These are phyloP conservation scores for Strobilomyces dryophilus DNA, from an alignment of 768 basidiomycete species.

Conservation along the genomic window DNA sequence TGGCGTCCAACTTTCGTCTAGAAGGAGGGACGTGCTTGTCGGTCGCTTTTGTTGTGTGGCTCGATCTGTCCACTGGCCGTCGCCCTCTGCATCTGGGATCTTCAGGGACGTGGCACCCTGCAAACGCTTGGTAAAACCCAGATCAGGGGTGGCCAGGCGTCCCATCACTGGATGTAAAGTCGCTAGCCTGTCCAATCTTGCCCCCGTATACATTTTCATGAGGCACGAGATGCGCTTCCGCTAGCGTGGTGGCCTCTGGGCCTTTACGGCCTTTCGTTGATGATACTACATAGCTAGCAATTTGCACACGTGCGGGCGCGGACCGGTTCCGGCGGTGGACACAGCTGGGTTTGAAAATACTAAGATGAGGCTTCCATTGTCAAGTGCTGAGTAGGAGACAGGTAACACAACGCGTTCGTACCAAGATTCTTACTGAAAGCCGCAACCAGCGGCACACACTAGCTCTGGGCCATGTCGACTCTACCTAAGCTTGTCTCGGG, in stretches of 20 bases:
- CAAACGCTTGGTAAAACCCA: constrained; percentile 11
- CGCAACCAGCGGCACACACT: background rate
- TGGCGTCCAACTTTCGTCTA: constrained; percentile 41
- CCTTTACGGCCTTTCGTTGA: too few species aligned
- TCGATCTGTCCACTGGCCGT: background rate
- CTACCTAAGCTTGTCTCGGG: constrained; percentile 30
- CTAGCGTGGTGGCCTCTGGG: too few species aligned
- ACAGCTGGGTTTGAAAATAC: background rate
- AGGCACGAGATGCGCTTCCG: too few species aligned
- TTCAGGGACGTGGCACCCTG: constrained; percentile 8
- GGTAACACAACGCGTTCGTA: background rate
- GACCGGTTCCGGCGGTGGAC: too few species aligned
- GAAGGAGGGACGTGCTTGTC: constrained; percentile 11
- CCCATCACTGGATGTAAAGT: background rate
- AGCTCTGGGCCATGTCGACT: constrained; percentile 6
- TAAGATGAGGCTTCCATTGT: too few species aligned
- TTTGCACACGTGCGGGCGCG: too few species aligned
- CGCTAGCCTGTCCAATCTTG: too few species aligned
- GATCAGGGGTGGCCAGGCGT: background rate
- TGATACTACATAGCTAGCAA: too few species aligned
- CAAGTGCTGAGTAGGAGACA: too few species aligned
- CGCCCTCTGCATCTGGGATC: background rate
- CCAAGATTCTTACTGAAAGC: background rate
- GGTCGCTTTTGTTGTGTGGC: background rate
- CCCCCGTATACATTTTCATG: too few species aligned